Percentiles rank a stretch among this genome's conserved stretches.
phyloP scores from a whole-genome alignment of 495 filamentous ascomycete genomes.

The Aspergillus haitiensis region DNA sequence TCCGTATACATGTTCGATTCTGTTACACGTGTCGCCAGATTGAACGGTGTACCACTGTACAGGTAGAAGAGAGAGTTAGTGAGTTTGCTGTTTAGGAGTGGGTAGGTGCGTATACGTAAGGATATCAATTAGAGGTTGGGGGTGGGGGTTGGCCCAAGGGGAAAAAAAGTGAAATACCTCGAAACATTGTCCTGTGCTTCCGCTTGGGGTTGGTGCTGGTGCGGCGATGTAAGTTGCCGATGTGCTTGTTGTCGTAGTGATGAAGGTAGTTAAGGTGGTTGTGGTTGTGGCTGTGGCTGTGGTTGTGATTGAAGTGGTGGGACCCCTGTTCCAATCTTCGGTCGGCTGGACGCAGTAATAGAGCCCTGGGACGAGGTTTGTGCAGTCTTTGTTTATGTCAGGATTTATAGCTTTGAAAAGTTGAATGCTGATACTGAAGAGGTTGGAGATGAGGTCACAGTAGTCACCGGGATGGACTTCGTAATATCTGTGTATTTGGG shows the following conservation, averaged over 20 bases:
- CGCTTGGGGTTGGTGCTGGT: slow-evolving; percentile 15
- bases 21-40: slow-evolving; percentile 13
- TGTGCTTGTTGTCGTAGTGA: slow-evolving; percentile 5
- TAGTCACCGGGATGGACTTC: slow-evolving; percentile 12
- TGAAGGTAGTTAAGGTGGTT: background rate
- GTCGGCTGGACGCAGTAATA: slow-evolving; percentile 17
- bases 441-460: slow-evolving; percentile 13
- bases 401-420: slow-evolving; percentile 20
- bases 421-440: slow-evolving; percentile 8
- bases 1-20: slow-evolving; percentile 2
- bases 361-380: slow-evolving; percentile 16
- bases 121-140: background rate
- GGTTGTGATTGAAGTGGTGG: background rate
- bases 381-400: slow-evolving; percentile 13
- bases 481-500: slow-evolving; percentile 3
- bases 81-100: too few species aligned
- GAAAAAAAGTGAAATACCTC: background rate
- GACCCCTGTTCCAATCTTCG: slow-evolving; percentile 8
- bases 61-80: background rate
- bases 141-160: background rate
- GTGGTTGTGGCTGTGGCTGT: slow-evolving; percentile 5
- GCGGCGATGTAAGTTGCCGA: slow-evolving; percentile 3
- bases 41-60: slow-evolving; percentile 17
- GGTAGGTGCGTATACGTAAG: too few species aligned
- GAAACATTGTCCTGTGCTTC: slow-evolving; percentile 9